These are phyloP conservation scores for Neurospora sp. DNA, from an alignment of 2,329 filamentous ascomycete genomes.

Conservation along the genomic window DNA sequence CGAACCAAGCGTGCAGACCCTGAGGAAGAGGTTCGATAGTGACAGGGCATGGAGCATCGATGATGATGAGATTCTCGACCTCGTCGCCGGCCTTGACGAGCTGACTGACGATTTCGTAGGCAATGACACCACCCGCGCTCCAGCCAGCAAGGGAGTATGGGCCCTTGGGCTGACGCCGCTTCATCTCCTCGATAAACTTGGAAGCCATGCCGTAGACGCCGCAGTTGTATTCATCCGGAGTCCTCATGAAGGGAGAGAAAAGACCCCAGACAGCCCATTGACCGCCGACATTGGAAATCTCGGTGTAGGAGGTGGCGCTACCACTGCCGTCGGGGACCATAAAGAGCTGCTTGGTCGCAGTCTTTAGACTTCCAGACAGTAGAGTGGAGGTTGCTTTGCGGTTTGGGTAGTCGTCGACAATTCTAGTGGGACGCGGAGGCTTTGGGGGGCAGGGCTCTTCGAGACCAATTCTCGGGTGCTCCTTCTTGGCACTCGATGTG, in stretches of 20 bases:
- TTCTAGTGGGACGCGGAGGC: conserved; percentile 26
- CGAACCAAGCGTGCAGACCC: conserved; percentile 61
- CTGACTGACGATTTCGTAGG: conserved; percentile 56
- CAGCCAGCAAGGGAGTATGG: conserved; percentile 63
- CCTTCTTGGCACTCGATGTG: neutral
- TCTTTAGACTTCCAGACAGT: conserved; percentile 41
- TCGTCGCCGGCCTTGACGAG: conserved; percentile 46
- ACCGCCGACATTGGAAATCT: conserved; percentile 41
- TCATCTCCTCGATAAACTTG: conserved; percentile 61
- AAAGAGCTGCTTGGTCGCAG: conserved; percentile 38
- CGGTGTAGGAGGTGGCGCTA: conserved; percentile 58
- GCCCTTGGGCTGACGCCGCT: conserved; percentile 57
- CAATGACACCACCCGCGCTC: conserved; percentile 68
- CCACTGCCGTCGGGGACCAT: conserved; percentile 47
- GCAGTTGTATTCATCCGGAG: conserved; percentile 54
- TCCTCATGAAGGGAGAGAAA: conserved; percentile 65
- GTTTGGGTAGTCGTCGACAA: conserved; percentile 36
- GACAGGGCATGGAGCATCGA: conserved; percentile 58
- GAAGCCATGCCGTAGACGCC: conserved; percentile 55
- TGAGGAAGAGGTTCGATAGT: conserved; percentile 58
- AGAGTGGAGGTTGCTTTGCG: conserved; percentile 39
- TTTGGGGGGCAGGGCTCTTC: conserved; percentile 25
- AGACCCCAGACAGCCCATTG: conserved; percentile 43
- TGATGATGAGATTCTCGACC: conserved; percentile 52
- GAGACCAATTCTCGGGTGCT: conserved; percentile 17